phyloP scores from a whole-genome alignment of 2,329 filamentous ascomycete genomes.

The Trichoderma oligosporum region DNA sequence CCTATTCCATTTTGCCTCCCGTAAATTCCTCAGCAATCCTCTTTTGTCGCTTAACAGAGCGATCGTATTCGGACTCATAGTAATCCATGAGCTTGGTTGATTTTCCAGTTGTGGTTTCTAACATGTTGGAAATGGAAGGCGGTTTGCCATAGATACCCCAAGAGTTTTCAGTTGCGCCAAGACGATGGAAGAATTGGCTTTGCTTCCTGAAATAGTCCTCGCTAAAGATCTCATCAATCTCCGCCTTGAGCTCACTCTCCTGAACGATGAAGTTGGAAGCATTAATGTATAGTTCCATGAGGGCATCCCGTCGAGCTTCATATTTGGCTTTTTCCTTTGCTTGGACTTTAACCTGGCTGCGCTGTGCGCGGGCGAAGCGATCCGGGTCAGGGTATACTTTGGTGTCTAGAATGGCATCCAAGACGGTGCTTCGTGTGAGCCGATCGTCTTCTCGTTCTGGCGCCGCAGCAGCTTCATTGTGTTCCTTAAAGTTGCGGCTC shows the following conservation, averaged over 20 bases:
- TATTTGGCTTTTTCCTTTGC: constrained; percentile 45
- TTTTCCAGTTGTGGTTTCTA: constrained; percentile 35
- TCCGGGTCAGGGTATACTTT: constrained; percentile 58
- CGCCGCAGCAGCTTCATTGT: constrained; percentile 51
- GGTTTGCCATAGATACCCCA: constrained; percentile 51
- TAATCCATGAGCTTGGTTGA: constrained; percentile 37
- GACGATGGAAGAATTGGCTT: constrained; percentile 29
- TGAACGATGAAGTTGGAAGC: constrained; percentile 82
- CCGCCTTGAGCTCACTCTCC: constrained; percentile 69
- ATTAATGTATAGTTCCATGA: constrained; percentile 88
- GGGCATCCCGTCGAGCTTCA: constrained; percentile 60
- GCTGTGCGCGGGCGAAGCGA: constrained; percentile 53
- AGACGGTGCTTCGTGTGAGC: constrained; percentile 66
- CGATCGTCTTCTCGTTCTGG: constrained; percentile 72
- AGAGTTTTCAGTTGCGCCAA: constrained; percentile 44
- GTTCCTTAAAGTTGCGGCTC: constrained; percentile 43
- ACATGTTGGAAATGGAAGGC: constrained; percentile 43
- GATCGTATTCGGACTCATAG: constrained; percentile 39
- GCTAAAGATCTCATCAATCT: constrained; percentile 74
- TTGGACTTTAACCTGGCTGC: constrained; percentile 42
- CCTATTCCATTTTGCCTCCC: constrained; percentile 53
- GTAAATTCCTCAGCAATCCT: constrained; percentile 56
- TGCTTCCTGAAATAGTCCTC: constrained; percentile 51
- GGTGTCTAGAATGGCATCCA: constrained; percentile 46
- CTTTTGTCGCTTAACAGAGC: constrained; percentile 51